phyloP scores from a whole-genome alignment of 805 yeast species.

The Lachancea fermentati region DNA sequence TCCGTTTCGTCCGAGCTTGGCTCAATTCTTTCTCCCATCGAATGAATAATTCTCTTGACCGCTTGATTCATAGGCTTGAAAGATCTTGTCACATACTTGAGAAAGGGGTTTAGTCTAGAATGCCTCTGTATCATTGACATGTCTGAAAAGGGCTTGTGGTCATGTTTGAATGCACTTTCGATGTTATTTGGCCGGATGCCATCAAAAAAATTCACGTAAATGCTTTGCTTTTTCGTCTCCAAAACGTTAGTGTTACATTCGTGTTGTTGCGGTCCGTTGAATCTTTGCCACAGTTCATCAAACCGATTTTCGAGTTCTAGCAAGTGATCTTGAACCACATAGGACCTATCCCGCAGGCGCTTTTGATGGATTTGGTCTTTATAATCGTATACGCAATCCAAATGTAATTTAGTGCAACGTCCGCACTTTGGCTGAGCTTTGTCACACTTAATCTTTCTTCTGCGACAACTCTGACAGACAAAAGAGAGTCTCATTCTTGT shows the following conservation, averaged over 20 bases:
- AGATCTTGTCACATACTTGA: conserved; percentile 7
- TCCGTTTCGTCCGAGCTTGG: conserved; percentile 7
- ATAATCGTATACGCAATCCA: conserved; percentile 7
- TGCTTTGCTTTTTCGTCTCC: background rate
- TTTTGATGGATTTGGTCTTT: background rate
- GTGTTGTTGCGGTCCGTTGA: background rate
- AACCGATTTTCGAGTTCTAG: conserved; percentile 6
- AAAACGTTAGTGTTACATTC: background rate
- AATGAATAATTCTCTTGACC: conserved; percentile 5
- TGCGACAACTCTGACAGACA: conserved; percentile 30
- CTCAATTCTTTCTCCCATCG: conserved; percentile 4
- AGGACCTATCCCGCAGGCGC: background rate
- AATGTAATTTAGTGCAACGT: conserved; percentile 28
- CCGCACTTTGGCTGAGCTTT: conserved; percentile 43
- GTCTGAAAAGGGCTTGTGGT: conserved; percentile 9
- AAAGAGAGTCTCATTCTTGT: conserved; percentile 4
- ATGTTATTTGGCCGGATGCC: conserved; percentile 3
- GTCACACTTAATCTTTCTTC: conserved; percentile 46
- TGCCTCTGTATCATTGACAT: conserved; percentile 8
- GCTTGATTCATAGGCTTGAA: conserved; percentile 7
- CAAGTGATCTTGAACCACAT: conserved; percentile 4
- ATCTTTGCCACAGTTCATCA: conserved; percentile 1
- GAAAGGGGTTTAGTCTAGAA: conserved; percentile 5
- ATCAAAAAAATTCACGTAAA: conserved; percentile 4
- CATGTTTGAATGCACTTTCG: conserved; percentile 3